Evolutionary conservation across 1,139 yeast genomes (phyloP), one percentile per base, ranked within the genome.

Genomic region (Geotrichum aggregatum): DNA sequence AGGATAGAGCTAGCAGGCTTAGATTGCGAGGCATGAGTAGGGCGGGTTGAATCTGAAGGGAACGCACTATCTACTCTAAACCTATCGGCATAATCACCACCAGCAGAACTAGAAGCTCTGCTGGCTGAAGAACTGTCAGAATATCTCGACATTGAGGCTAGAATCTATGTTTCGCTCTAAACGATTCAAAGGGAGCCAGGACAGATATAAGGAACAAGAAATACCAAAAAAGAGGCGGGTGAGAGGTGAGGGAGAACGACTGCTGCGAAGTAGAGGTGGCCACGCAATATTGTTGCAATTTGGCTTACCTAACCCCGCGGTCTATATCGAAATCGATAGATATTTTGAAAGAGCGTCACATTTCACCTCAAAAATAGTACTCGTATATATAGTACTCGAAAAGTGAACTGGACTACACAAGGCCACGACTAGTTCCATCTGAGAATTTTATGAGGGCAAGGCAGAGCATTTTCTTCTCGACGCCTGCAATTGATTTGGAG

Each of bases 61-160:
- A 56, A 52, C n/a, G 63, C 56, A 28, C 58, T 63, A 49, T 68
- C 71, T 16, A 66, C 65, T 19, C 74, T 64, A 60, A 68, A 71
- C 49, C 74, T 58, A 54, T 71, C 74, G 24, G 71, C 61, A 55
- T 70, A 70, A 24, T 69, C 65, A 52, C 59, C 60, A 14, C 62
- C 62, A 21, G 55, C 47, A 11, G 51, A 43, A 16, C 45, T 28
- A 11, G 13, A 19, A 3, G 44, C 38, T 13, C 47, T 26, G 7
- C 44, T n/a, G 13, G 44, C 22, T 4, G 43, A 35, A 22, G 49
- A 31, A 13, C 21, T 30, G 31, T 54, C 56, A n/a, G 52, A 54
- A 35, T 54, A 54, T 38, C 54, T 39, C 26, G 54, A 47, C 54
- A 51, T 51, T 36, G 41, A 21, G 13, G 18, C 24, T 36, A 16